A percentile compares a stretch with the other conserved stretches of the same genome.
Evolutionary conservation across 108 stramenopile genomes (phyloP).

Genomic region (Cyclotella atomus): DNA sequence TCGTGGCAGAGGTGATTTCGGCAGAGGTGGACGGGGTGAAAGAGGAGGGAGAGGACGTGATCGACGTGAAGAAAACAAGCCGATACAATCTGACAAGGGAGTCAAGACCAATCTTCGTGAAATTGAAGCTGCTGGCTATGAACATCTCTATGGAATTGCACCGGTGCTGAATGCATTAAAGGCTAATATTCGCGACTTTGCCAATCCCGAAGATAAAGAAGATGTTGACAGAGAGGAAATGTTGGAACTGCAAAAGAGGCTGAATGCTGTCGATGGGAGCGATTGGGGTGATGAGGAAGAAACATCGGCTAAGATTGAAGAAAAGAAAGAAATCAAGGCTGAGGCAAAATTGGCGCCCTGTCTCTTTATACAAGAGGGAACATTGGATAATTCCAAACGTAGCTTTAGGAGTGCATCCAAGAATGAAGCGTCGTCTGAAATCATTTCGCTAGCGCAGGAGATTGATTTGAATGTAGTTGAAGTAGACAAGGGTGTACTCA

Average conservation of each 20-base stretch:
- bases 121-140: conserved; percentile 77
- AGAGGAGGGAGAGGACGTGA: conserved; percentile 6
- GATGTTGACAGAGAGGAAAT: conserved; percentile 34
- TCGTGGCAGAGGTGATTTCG: conserved; percentile 29
- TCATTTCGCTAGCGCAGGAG: conserved; percentile 61
- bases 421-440: conserved; percentile 56
- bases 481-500: conserved; percentile 88
- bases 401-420: conserved; percentile 54
- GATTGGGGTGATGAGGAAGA: conserved; percentile 27
- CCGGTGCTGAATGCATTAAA: conserved; percentile 82
- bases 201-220: conserved; percentile 41
- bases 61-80: conserved; percentile 18
- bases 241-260: conserved; percentile 22
- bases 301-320: conserved; percentile 10
- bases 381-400: conserved; percentile 18
- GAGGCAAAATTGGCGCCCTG: conserved; percentile 74
- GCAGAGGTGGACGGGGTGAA: conserved; percentile 9
- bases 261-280: conserved; percentile 17
- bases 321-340: conserved; percentile 51
- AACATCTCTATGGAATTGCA: conserved; percentile 85
- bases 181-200: conserved; percentile 67
- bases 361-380: conserved; percentile 80
- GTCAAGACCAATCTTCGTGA: conserved; percentile 75
- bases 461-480: conserved; percentile 55
- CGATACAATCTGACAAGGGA: background rate